Percentiles rank a stretch among this genome's conserved stretches.
These are phyloP conservation scores for Flaveria linearis DNA, from an alignment of 129 eudicot species.

Conservation along the genomic window DNA sequence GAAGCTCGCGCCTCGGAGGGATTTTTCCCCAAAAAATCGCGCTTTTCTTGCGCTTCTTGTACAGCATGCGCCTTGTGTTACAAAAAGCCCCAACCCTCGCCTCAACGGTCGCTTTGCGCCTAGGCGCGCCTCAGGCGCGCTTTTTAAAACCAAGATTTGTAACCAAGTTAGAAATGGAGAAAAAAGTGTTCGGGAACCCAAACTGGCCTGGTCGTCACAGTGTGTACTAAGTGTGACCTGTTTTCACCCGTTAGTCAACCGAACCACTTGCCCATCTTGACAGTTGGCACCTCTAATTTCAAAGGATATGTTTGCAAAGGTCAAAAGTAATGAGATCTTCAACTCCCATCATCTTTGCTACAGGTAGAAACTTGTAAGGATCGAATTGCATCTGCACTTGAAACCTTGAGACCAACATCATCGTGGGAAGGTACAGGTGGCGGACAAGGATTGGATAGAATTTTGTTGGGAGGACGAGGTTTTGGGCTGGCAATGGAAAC, in stretches of 20 bases:
- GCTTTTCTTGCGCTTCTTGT: no score
- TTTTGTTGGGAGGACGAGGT: constrained; percentile 85
- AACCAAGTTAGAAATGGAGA: neutral
- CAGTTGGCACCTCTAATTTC: neutral
- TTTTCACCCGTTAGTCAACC: neutral
- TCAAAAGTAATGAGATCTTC: neutral
- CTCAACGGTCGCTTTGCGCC: no score
- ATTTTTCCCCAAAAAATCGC: no score
- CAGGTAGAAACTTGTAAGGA: constrained; percentile 99
- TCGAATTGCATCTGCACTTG: constrained; percentile 89
- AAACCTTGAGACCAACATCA: constrained; percentile 83
- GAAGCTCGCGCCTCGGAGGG: no score
- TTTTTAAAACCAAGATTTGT: no score
- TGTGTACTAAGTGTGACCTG: neutral
- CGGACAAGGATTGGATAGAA: constrained; percentile 78
- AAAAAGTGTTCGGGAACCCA: constrained; percentile 2
- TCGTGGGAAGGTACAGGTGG: constrained; percentile 91
- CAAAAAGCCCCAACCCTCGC: no score
- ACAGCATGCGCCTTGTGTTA: no score
- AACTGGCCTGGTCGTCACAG: neutral
- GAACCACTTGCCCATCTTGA: neutral
- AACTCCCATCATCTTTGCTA: constrained; percentile 25
- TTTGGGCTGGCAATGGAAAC: constrained; percentile 96
- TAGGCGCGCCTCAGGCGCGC: no score
- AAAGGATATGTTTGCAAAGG: neutral